A percentile compares a stretch with the other conserved stretches of the same genome.
These are phyloP conservation scores for Suillus variegatus DNA, from an alignment of 768 basidiomycete species.

Conservation along the genomic window DNA sequence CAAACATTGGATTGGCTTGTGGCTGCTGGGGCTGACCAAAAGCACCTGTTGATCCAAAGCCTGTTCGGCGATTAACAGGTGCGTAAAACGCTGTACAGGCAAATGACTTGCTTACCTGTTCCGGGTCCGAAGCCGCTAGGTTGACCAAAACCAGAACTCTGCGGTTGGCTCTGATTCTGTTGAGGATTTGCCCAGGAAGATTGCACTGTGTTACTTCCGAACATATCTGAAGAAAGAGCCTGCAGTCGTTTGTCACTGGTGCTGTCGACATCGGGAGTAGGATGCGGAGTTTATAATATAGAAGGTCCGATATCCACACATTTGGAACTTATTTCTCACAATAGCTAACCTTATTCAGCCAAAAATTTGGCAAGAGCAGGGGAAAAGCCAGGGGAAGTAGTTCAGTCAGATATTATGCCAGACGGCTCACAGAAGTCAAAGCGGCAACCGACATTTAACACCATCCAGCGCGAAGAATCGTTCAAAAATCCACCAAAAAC, in stretches of 20 bases:
- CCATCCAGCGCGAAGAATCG: conserved; percentile 72
- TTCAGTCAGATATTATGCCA: conserved; percentile 43
- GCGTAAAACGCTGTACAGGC: conserved; percentile 24
- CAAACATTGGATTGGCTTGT: conserved; percentile 82
- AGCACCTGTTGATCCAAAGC: conserved; percentile 53
- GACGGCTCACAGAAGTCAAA: conserved; percentile 43
- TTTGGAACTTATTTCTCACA: conserved; percentile 26
- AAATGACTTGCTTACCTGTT: conserved; percentile 41
- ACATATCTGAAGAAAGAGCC: conserved; percentile 49
- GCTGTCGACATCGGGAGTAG: conserved; percentile 16
- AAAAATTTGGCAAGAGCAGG: conserved; percentile 15
- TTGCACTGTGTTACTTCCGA: conserved; percentile 48
- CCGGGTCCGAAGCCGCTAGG: conserved; percentile 62
- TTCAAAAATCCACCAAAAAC: conserved; percentile 76
- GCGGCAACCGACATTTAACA: conserved; percentile 69
- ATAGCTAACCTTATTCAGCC: conserved; percentile 1
- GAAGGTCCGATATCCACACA: conserved; percentile 18
- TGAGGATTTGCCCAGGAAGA: conserved; percentile 73
- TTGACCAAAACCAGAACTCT: conserved; percentile 68
- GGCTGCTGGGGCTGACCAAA: conserved; percentile 68
- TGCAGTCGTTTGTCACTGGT: conserved; percentile 26
- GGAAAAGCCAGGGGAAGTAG: conserved; percentile 1
- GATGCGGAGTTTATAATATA: conserved; percentile 23
- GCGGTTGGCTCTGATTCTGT: conserved; percentile 65
- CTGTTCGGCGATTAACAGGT: conserved; percentile 36